Evolutionary conservation across 306 rosid genomes (phyloP).

Genomic region (Vachellia pachyceras): DNA sequence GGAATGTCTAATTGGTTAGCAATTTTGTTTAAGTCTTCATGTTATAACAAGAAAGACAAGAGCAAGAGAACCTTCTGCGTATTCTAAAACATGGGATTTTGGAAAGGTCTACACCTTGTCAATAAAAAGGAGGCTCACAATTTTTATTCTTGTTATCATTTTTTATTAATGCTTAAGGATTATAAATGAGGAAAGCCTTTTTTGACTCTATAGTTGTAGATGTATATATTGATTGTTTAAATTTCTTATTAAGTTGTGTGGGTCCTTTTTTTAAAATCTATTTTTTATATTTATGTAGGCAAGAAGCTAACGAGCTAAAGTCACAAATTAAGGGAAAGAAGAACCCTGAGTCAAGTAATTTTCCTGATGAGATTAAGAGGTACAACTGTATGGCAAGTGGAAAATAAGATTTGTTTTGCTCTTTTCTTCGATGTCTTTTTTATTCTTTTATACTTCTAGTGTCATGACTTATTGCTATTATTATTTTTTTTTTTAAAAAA

Average conservation of each 20-base stretch:
- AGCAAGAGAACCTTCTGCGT: not conserved
- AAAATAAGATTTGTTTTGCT: not conserved
- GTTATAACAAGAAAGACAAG: not conserved
- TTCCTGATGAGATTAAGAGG: slow-evolving; percentile 66
- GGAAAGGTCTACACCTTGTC: not conserved
- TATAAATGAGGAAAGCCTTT: not conserved
- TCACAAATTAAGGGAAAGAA: slow-evolving; percentile 38
- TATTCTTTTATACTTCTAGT: not conserved
- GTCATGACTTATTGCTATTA: slow-evolving; percentile 14
- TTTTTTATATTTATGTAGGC: slow-evolving; percentile 49
- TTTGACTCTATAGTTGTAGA: not conserved
- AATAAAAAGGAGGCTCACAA: not conserved
- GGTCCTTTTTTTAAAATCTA: not conserved
- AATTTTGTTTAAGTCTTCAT: not conserved
- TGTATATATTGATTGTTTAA: slow-evolving; percentile 15
- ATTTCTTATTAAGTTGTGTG: slow-evolving; percentile 30
- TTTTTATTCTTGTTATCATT: not conserved
- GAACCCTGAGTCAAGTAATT: slow-evolving; percentile 38
- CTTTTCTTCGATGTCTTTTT: slow-evolving; percentile 8
- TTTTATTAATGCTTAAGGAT: too few relatives aligned
- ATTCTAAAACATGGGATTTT: not conserved
- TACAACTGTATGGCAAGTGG: slow-evolving; percentile 28
- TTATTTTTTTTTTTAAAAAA: not conserved
- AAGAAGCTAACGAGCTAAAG: slow-evolving; percentile 74
- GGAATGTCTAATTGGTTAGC: not conserved